Evolutionary conservation across 2,329 filamentous ascomycete genomes (phyloP).

Genomic region (Thielaviopsis musarum): DNA sequence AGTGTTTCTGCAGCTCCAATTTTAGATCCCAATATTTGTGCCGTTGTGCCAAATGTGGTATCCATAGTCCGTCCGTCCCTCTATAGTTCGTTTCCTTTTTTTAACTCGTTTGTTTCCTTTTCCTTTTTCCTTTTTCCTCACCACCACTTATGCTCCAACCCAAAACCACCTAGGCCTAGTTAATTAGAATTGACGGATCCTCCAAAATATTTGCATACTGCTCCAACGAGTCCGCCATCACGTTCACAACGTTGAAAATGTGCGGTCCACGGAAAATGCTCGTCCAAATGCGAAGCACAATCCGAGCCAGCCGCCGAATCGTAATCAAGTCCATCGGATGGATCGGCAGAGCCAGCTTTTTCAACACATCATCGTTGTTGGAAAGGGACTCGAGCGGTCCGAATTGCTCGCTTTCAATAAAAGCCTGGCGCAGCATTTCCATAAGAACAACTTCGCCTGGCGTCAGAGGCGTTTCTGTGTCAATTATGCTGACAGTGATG

Average conservation of each 20-base stretch:
- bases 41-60: background rate
- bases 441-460: slow-evolving; percentile 37
- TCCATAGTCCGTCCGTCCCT: background rate
- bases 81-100: background rate
- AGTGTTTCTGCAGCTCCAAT: background rate
- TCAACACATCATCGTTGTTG: slow-evolving; percentile 17
- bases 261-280: slow-evolving; percentile 45
- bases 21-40: background rate
- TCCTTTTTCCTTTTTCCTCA: background rate
- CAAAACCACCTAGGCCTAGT: background rate
- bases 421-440: slow-evolving; percentile 38
- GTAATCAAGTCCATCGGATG: slow-evolving; percentile 31
- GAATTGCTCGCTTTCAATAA: slow-evolving; percentile 46
- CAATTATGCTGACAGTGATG: slow-evolving; percentile 35
- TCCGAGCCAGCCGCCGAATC: slow-evolving; percentile 37
- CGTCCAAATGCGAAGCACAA: slow-evolving; percentile 43
- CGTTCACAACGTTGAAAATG: slow-evolving; percentile 42
- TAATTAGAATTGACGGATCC: slow-evolving; percentile 22
- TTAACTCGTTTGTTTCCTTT: background rate
- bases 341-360: slow-evolving; percentile 24
- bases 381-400: slow-evolving; percentile 40
- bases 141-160: too few species aligned
- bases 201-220: slow-evolving; percentile 39
- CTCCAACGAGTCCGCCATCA: slow-evolving; percentile 40
- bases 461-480: slow-evolving; percentile 32